Evolutionary conservation across 805 yeast species (phyloP).

Genomic region (Nakazawaea peltata): DNA sequence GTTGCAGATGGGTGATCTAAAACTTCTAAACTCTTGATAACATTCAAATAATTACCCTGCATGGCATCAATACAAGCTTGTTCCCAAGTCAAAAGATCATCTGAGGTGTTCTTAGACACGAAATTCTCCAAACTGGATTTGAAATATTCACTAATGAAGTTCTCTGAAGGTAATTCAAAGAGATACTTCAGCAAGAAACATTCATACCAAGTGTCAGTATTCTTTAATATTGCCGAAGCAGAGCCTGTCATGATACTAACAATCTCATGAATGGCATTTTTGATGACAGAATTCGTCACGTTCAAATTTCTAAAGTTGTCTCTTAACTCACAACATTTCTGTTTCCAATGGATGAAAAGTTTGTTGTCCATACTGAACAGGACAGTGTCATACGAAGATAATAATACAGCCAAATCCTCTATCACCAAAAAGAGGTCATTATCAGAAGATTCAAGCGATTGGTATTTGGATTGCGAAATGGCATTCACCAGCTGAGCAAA

Average conservation of each 20-base stretch:
- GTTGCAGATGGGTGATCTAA: slow-evolving; percentile 60
- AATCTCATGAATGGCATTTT: slow-evolving; percentile 31
- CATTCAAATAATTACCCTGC: slow-evolving; percentile 47
- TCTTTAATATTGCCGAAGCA: slow-evolving; percentile 37
- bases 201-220: slow-evolving; percentile 63
- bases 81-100: slow-evolving; percentile 35
- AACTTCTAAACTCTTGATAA: slow-evolving; percentile 49
- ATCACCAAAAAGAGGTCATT: slow-evolving; percentile 29
- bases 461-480: slow-evolving; percentile 33
- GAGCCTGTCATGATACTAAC: slow-evolving; percentile 38
- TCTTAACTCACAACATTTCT: slow-evolving; percentile 38
- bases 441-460: slow-evolving; percentile 24
- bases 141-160: slow-evolving; percentile 33
- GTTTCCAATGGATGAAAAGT: slow-evolving; percentile 43
- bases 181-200: slow-evolving; percentile 31
- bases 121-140: slow-evolving; percentile 24
- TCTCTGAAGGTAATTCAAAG: slow-evolving; percentile 49
- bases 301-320: slow-evolving; percentile 26
- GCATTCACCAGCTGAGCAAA: slow-evolving; percentile 46
- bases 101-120: slow-evolving; percentile 26
- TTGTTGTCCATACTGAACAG: slow-evolving; percentile 27
- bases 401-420: slow-evolving; percentile 29
- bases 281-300: slow-evolving; percentile 18
- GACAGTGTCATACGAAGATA: slow-evolving; percentile 30
- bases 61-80: slow-evolving; percentile 46